Evolutionary conservation across 2,329 filamentous ascomycete genomes (phyloP), one percentile per base, ranked within the genome.

Genomic region (Ascochyta fabae): DNA sequence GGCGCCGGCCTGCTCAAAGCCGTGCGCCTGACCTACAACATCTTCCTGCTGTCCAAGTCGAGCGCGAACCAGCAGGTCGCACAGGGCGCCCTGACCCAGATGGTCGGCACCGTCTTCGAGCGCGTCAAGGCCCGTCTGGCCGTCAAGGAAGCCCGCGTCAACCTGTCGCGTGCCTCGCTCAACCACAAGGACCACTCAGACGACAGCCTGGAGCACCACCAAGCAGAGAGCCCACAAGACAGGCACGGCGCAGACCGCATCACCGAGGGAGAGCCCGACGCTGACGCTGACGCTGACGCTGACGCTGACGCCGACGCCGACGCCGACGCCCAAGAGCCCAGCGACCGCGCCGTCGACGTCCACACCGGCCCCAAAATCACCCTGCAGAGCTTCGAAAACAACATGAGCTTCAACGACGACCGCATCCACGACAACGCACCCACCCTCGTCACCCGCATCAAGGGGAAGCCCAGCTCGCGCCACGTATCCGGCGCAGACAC

Each of bases 51-150:
- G 46, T 98, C 94, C 64, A 92, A 95, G 72, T 96, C 89, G 61
- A 96, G 89, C 61, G 87, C 92, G 53, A 99, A 98, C 74, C 95
- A 99, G 80, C 93, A 96, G 75, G 91, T 98, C 45, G 96, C 96
- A 1, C 96, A 99, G 75, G 95, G 95, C 3, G 97, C 95, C 4
- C 80, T 99, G 70, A 96, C 94, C 3, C 95, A 99, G 78, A 99
- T 99, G 95, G 92, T 98, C 35, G 93, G 94, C 62, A 98, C 94
- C 1, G 95, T 99, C 3, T 99, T 99, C 69, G 95, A 99, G 76
- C 83, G 95, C 59, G 94, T 99, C 61, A 96, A 95, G 79, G 85
- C 86, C 1, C 85, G 95, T 48, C 79, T 99, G 59, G 88, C 93
- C 55, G 87, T 92, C 80, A 97, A 96, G 75, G 93, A 97, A 71